Conservation (phyloP, 2,329 filamentous ascomycete genomes). For the Bipolaris bicolor region DNA sequence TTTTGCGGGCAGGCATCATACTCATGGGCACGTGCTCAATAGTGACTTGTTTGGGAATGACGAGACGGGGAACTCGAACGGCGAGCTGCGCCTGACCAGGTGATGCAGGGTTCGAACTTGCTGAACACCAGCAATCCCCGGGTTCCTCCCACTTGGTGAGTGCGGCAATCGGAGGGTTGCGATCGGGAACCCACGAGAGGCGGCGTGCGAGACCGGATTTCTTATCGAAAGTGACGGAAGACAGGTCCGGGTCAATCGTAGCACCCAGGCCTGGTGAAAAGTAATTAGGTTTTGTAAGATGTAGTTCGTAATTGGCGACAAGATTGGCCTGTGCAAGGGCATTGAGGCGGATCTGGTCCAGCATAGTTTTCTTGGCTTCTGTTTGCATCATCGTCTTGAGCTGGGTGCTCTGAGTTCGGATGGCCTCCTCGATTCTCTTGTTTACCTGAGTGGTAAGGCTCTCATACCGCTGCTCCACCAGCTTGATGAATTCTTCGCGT, state of each 20-base stretch:
- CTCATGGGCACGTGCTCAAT: constrained; percentile 54
- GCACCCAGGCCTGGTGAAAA: constrained; percentile 72
- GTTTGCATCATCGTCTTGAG: constrained; percentile 23
- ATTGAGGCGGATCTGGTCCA: constrained; percentile 39
- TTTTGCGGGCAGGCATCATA: constrained; percentile 46
- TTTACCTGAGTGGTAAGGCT: constrained; percentile 31
- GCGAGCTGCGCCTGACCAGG: constrained; percentile 68
- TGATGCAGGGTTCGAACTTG: constrained; percentile 49
- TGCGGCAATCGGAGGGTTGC: constrained; percentile 59
- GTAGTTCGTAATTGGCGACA: constrained; percentile 39
- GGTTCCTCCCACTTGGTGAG: constrained; percentile 75
- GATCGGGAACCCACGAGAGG: constrained; percentile 27
- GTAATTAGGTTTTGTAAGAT: constrained; percentile 68
- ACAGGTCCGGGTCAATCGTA: constrained; percentile 63
- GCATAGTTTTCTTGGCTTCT: constrained; percentile 41
- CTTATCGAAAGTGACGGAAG: constrained; percentile 59
- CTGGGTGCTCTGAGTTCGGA: constrained; percentile 25
- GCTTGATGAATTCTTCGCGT: constrained; percentile 57
- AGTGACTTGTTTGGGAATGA: constrained; percentile 51
- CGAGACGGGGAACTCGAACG: constrained; percentile 53
- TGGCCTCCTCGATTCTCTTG: constrained; percentile 29
- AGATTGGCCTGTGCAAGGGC: constrained; percentile 42
- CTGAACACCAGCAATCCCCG: constrained; percentile 87
- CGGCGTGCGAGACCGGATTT: constrained; percentile 18
- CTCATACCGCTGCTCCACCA: constrained; percentile 35